These are phyloP conservation scores for Xylaria sp. DNA, from an alignment of 2,329 filamentous ascomycete genomes.

Conservation along the genomic window DNA sequence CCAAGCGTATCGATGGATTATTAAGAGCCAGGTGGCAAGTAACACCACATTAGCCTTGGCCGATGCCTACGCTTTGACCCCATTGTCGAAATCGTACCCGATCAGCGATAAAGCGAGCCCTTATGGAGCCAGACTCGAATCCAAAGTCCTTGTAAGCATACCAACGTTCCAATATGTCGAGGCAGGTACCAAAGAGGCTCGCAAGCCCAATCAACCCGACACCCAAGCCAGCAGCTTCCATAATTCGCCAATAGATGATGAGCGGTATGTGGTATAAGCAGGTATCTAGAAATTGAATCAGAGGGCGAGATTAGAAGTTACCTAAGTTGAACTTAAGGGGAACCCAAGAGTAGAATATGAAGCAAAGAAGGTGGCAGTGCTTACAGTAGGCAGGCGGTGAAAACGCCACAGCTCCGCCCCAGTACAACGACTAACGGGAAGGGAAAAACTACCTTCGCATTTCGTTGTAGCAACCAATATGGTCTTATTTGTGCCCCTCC, in stretches of 20 bases:
- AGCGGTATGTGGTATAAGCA: neutral
- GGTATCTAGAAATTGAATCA: neutral
- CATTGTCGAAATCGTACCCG: constrained; percentile 12
- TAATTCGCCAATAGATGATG: neutral
- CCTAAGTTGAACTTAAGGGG: neutral
- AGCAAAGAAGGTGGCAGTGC: neutral
- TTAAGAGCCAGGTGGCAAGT: constrained; percentile 11
- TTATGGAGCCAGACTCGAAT: constrained; percentile 1
- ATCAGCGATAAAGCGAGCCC: constrained; percentile 17
- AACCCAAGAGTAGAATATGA: neutral
- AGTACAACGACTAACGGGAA: neutral
- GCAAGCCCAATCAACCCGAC: constrained; percentile 17
- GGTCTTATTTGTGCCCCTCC: neutral
- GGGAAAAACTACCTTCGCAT: too few species aligned
- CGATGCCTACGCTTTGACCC: constrained; percentile 26
- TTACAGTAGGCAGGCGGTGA: neutral
- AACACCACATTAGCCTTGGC: neutral
- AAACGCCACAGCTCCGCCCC: neutral
- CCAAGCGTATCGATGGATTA: neutral
- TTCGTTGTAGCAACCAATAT: neutral
- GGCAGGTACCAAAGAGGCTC: constrained; percentile 21
- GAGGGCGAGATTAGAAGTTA: neutral
- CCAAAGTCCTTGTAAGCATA: constrained; percentile 19
- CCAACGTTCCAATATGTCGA: constrained; percentile 22
- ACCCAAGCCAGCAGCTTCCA: constrained; percentile 22